A percentile compares a stretch with the other conserved stretches of the same genome.
These are phyloP conservation scores for Sugiyamaella castrensis DNA, from an alignment of 1,139 yeast genomes.

Conservation along the genomic window DNA sequence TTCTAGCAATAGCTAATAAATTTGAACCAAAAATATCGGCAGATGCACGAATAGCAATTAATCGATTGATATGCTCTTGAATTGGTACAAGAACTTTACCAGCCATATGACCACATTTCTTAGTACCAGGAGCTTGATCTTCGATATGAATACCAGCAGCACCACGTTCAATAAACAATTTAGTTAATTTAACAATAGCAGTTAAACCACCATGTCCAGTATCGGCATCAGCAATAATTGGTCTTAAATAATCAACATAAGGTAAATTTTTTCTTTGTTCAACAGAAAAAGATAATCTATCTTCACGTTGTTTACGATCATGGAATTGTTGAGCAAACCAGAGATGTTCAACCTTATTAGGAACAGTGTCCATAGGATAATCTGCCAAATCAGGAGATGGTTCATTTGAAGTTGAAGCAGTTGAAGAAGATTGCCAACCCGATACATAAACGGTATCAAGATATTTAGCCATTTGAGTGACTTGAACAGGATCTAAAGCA, in stretches of 20 bases:
- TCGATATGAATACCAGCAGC: constrained; percentile 99
- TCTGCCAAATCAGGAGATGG: constrained; percentile 98
- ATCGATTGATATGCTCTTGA: constrained; percentile 92
- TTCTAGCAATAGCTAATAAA: constrained; percentile 85
- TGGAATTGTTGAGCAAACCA: constrained; percentile 97
- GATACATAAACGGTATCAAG: constrained; percentile 90
- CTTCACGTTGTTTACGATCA: constrained; percentile 94
- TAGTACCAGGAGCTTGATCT: constrained; percentile 98
- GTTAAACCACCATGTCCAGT: constrained; percentile 99
- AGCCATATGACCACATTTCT: constrained; percentile 98
- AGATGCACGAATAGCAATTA: constrained; percentile 90
- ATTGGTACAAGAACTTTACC: constrained; percentile 98
- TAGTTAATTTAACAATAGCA: constrained; percentile 92
- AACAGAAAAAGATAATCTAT: constrained; percentile 59
- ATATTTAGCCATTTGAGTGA: constrained; percentile 94
- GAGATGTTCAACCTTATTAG: constrained; percentile 95
- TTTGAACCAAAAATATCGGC: constrained; percentile 92
- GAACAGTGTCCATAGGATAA: constrained; percentile 98
- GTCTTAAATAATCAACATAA: constrained; percentile 79
- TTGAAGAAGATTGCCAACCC: constrained; percentile 98
- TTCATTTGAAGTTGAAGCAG: constrained; percentile 95
- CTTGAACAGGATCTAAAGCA: constrained; percentile 94
- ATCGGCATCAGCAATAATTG: constrained; percentile 96
- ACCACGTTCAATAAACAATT: constrained; percentile 95
- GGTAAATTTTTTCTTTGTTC: constrained; percentile 59